phyloP scores from a whole-genome alignment of 2,329 filamentous ascomycete species.

The Penicillium decumbens region DNA sequence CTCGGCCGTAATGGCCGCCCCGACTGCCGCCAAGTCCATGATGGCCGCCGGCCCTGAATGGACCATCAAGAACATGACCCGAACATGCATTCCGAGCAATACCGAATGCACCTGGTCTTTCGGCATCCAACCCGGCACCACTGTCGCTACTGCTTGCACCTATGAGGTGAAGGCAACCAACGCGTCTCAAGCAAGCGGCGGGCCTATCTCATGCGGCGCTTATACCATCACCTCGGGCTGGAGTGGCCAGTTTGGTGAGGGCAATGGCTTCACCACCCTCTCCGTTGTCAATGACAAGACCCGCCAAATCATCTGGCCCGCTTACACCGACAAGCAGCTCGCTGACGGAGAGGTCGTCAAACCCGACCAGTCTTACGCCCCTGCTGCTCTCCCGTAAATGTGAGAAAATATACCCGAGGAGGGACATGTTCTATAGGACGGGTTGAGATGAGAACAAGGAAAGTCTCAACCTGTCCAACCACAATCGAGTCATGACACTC shows the following conservation, averaged over 20 bases:
- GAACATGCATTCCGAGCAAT: slow-evolving; percentile 40
- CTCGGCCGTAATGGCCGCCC: slow-evolving; percentile 35
- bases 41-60: slow-evolving; percentile 41
- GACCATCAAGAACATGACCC: slow-evolving; percentile 43
- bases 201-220: slow-evolving; percentile 45
- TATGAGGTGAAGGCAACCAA: slow-evolving; percentile 38
- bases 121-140: slow-evolving; percentile 36
- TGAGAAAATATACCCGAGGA: neutral
- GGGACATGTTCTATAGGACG: neutral
- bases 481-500: neutral
- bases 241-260: slow-evolving; percentile 53
- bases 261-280: slow-evolving; percentile 53
- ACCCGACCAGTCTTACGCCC: slow-evolving; percentile 49
- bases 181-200: slow-evolving; percentile 39
- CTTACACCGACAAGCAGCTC: slow-evolving; percentile 53
- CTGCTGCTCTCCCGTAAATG: slow-evolving; percentile 25
- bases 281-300: slow-evolving; percentile 47
- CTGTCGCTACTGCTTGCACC: slow-evolving; percentile 32
- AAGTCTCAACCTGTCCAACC: neutral
- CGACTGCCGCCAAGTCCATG: slow-evolving; percentile 38
- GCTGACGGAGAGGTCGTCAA: slow-evolving; percentile 43
- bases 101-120: slow-evolving; percentile 46
- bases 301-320: slow-evolving; percentile 47
- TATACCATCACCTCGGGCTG: slow-evolving; percentile 54
- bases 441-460: neutral